Base-by-base conservation (phyloP, 106 monocot species). In the Xerophyta viscosa region DNA sequence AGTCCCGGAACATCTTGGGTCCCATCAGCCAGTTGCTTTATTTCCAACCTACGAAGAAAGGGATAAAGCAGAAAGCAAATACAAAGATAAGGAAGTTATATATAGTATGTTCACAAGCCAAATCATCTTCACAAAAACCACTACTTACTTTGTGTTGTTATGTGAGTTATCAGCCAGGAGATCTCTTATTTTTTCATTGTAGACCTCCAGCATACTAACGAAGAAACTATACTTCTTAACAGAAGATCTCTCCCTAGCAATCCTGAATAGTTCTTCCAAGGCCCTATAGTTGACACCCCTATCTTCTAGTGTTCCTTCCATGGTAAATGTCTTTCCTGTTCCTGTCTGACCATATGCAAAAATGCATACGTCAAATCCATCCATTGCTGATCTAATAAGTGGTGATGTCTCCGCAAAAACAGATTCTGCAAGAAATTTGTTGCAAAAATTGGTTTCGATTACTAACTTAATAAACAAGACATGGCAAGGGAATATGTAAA, bases 341-440 rank as follows among this genome's bases (percentile, higher is more conserved):
- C 94, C 94, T 12, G 94, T 96, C 62, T 96, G 94, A 25, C 94
- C 94, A 41, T 88, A 96, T 25, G 94, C 94, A 63, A 96, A 88
- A 46, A 96, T 96, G 53, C 94, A 96, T 1, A 75, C 88, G 60
- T 88, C 88, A 65, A 62, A 96, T 5, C 94, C 94, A 30, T 96
- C 94, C 50, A 96, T 26, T 6, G 78, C 94, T 37, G 94, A 96
- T 71, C 58, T 78, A 8, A 96, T 70, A 29, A 96, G 43, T 2
- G 84, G 88, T 68, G 76, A 55, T 4, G 81, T 85, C 64, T 96
- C 94, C 12, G 72, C 55, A 60, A 96, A 96, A 12, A 96, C 81
- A 36, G 48, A 47, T 45, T 84, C 94, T 96, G 70, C 22, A 78
- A 39, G 15, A 39, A 39, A 39, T 39, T 39, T 12, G 10, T n/a